Conservation (phyloP, 441 rosid species). For the Isatis lusitanica region DNA sequence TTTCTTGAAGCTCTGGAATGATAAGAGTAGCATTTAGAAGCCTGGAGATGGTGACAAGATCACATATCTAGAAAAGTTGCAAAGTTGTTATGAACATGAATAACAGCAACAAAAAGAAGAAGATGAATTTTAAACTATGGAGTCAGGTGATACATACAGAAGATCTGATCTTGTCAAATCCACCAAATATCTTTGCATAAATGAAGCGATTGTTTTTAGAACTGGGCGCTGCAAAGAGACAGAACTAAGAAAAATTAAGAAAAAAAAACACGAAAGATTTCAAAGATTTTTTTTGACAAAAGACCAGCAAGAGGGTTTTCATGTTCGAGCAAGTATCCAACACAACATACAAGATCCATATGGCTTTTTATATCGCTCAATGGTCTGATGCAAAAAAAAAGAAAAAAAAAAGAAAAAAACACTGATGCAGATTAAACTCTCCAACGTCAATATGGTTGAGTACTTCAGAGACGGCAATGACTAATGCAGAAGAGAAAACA, state of each 20-base stretch:
- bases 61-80: constrained; percentile 96
- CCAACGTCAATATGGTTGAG: not conserved
- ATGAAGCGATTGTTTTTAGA: constrained; percentile 68
- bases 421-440: not conserved
- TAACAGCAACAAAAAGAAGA: constrained; percentile 21
- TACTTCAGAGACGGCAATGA: not conserved
- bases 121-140: not conserved
- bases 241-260: constrained; percentile 1
- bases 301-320: not conserved
- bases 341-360: not conserved
- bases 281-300: not conserved
- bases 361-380: not conserved
- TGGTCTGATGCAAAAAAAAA: not conserved
- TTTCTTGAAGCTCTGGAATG: constrained; percentile 98
- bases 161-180: constrained; percentile 86
- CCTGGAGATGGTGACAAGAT: constrained; percentile 99
- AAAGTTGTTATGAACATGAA: constrained; percentile 58
- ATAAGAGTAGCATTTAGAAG: constrained; percentile 99
- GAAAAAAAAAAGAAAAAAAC: not conserved
- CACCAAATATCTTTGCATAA: constrained; percentile 93
- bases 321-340: not conserved
- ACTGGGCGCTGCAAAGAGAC: constrained; percentile 58
- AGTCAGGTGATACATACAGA: constrained; percentile 58
- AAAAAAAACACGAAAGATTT: not conserved
- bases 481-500: not conserved